A percentile compares a stretch with the other conserved stretches of the same genome.
Evolutionary conservation across 306 rosid genomes (phyloP).

Genomic region (apple (Malus domestica)): DNA sequence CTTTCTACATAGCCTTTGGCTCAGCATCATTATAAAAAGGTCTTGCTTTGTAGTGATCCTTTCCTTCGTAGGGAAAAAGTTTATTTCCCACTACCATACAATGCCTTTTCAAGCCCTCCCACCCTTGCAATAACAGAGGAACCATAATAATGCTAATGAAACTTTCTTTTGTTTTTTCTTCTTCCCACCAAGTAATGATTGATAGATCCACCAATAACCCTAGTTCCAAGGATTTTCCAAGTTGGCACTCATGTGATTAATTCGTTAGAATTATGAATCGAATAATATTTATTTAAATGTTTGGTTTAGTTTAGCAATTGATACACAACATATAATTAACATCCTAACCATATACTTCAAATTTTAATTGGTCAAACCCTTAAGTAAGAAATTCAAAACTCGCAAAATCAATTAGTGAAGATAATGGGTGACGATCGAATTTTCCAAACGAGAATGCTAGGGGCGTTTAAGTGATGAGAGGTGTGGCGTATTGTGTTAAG

Average conservation of each 20-base stretch:
- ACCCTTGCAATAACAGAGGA: conserved; percentile 44
- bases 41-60: conserved; percentile 48
- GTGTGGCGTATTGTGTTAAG: too few relatives aligned
- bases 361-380: too few relatives aligned
- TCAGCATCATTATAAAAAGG: conserved; percentile 60
- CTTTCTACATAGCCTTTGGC: neutral
- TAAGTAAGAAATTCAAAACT: too few relatives aligned
- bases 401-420: too few relatives aligned
- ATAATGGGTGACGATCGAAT: too few relatives aligned
- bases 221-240: conserved; percentile 15
- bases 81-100: conserved; percentile 27
- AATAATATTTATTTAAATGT: too few relatives aligned
- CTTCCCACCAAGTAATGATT: conserved; percentile 20
- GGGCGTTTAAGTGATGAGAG: too few relatives aligned
- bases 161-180: neutral
- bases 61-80: conserved; percentile 50
- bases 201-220: conserved; percentile 29
- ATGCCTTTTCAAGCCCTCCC: conserved; percentile 34
- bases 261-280: neutral
- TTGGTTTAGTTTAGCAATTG: too few relatives aligned
- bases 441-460: too few relatives aligned
- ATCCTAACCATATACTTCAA: too few relatives aligned
- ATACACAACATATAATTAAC: too few relatives aligned
- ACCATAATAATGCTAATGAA: conserved; percentile 34
- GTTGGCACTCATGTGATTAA: neutral